Conservation (phyloP, 345 rosid genomes). For the Gossypium bickii region DNA sequence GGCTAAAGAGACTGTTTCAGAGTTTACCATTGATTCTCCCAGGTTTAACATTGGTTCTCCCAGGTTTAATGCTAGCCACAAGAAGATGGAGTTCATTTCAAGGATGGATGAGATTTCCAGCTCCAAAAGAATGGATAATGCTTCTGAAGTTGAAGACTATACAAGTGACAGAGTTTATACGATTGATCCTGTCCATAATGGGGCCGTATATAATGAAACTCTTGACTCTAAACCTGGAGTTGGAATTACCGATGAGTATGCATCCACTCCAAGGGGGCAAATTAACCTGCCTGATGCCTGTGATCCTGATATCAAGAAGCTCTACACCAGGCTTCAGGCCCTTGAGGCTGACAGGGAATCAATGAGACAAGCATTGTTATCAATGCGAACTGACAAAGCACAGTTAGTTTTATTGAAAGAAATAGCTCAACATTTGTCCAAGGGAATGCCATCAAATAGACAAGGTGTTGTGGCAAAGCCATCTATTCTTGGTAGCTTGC, state of each 20-base stretch:
- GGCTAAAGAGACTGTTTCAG: constrained; percentile 43
- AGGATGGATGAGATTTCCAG: constrained; percentile 36
- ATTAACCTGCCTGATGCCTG: constrained; percentile 41
- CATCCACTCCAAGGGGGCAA: constrained; percentile 42
- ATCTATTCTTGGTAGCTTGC: constrained; percentile 36
- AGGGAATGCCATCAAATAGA: constrained; percentile 63
- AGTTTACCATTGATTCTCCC: constrained; percentile 49
- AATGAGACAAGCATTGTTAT: constrained; percentile 80
- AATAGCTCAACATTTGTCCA: constrained; percentile 89
- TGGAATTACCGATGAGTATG: constrained; percentile 41
- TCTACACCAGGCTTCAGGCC: constrained; percentile 84
- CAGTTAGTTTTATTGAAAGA: constrained; percentile 82
- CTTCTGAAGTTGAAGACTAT: constrained; percentile 61
- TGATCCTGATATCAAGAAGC: constrained; percentile 81
- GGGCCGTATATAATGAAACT: constrained; percentile 28
- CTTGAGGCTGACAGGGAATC: constrained; percentile 98
- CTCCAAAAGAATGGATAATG: constrained; percentile 40
- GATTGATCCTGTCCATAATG: constrained; percentile 69
- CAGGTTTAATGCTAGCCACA: constrained; percentile 36
- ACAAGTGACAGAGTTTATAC: constrained; percentile 82
- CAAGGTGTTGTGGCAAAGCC: constrained; percentile 43
- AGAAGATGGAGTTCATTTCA: constrained; percentile 43
- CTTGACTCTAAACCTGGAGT: constrained; percentile 40
- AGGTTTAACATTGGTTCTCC: constrained; percentile 53
- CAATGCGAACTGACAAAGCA: constrained; percentile 91